Evolutionary conservation across 768 basidiomycete species (phyloP), one percentile per base, ranked within the genome.

Genomic region (Lyophyllum shimeji): DNA sequence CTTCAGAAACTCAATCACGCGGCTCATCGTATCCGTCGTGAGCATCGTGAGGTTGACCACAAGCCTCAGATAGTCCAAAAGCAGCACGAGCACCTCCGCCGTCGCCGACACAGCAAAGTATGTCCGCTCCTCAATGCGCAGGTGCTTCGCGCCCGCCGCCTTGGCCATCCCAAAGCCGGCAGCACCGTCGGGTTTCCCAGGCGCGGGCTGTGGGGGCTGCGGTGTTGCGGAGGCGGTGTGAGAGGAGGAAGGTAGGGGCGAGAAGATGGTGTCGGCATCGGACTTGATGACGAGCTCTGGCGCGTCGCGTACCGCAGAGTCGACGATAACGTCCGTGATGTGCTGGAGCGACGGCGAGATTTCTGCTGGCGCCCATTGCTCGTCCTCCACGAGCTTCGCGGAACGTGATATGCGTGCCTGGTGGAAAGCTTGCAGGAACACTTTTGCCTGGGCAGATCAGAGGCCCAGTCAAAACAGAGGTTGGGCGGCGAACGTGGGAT

Each of bases 1-100:
- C 74, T 98, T 98, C 57, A 99, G 76, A 67, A 95, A 95, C 70
- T 99, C 97, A 60, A 98, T 92, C 23, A 95, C 81, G 33, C 93
- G 84, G 58, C 86, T 84, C 92, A 98, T 96, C n/a, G 89, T 86
- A 66, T 99, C 96, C 56, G 91, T 97, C 46, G 93, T 95, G 49
- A 99, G 78, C 71, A 91, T 83, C 33, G 89, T 82, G 58, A 98
- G 74, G 67, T 96, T 98, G 59, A 95, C 80, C 47, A 98, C 85
- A 42, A 98, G 80, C 59, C 84, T 83, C 50, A 98, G 75, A 70
- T 99, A 99, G 67, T 98, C 95, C 37, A 85, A 66, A 15, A 98
- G 75, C 2, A 96, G 76, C 17, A 70, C 72, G 11, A 94, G 77
- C 23, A 86, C 85, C 60, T 89, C 83, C 24, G 89, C 75, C 1